Evolutionary conservation across 176 grass and related monocot genomes (phyloP).

Genomic region (Lolium rigidum): DNA sequence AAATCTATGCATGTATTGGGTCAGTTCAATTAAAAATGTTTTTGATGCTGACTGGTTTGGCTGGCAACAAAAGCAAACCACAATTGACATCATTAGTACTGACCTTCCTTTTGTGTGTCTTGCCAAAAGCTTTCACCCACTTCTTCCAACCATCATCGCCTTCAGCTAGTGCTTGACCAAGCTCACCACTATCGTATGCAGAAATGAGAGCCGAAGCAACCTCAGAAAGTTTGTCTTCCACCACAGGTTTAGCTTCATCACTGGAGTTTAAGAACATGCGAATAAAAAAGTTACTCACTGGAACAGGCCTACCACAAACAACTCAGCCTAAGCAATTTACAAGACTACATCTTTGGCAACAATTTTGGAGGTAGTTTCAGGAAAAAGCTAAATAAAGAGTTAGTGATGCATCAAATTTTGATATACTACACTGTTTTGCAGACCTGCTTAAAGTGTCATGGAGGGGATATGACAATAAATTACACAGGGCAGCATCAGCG

Average conservation of each 20-base stretch:
- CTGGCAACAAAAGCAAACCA: slow-evolving; percentile 19
- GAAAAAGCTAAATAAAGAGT: background rate
- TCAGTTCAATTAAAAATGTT: background rate
- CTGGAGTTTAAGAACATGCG: slow-evolving; percentile 50
- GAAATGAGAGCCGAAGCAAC: slow-evolving; percentile 67
- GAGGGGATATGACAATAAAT: slow-evolving; percentile 91
- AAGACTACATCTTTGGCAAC: slow-evolving; percentile 3
- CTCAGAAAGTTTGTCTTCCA: slow-evolving; percentile 93
- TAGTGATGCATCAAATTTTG: background rate
- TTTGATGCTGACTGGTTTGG: background rate
- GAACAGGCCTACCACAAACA: background rate
- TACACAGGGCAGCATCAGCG: slow-evolving; percentile 68
- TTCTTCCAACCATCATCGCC: slow-evolving; percentile 82
- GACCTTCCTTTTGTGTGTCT: slow-evolving; percentile 82
- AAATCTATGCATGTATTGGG: background rate
- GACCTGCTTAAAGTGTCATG: slow-evolving; percentile 83
- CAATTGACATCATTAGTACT: slow-evolving; percentile 30
- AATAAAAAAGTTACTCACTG: slow-evolving; percentile 1
- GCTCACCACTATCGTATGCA: slow-evolving; percentile 78
- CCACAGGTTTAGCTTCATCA: slow-evolving; percentile 78
- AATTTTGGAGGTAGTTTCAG: background rate
- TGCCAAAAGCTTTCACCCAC: slow-evolving; percentile 91
- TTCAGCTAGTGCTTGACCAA: slow-evolving; percentile 76
- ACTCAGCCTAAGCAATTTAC: slow-evolving; percentile 16
- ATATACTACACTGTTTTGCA: background rate